Evolutionary conservation across 2,329 filamentous ascomycete genomes (phyloP).

Genomic region (Colletotrichum cordylinicola): DNA sequence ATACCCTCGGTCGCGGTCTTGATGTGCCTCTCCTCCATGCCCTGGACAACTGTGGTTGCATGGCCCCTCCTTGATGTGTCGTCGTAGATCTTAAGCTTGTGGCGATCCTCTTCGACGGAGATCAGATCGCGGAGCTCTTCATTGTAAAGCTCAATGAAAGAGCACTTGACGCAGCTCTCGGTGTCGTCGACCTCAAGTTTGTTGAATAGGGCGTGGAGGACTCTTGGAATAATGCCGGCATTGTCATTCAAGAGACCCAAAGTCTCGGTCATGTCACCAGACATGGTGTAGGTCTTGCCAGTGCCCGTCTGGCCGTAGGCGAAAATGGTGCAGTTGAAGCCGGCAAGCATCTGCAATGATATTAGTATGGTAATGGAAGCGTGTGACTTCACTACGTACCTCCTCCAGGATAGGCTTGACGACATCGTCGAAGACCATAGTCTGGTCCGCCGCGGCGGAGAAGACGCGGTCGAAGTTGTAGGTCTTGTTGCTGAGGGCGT

Average conservation of each 20-base stretch:
- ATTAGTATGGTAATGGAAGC: not conserved
- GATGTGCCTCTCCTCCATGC: slow-evolving; percentile 97
- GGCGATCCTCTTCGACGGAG: slow-evolving; percentile 73
- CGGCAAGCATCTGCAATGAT: slow-evolving; percentile 76
- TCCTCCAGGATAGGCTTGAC: slow-evolving; percentile 93
- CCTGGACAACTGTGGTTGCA: slow-evolving; percentile 86
- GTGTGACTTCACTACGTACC: slow-evolving; percentile 53
- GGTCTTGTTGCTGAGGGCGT: slow-evolving; percentile 91
- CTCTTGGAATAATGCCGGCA: slow-evolving; percentile 93
- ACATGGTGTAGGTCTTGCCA: slow-evolving; percentile 99
- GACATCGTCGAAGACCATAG: slow-evolving; percentile 93
- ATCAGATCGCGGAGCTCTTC: slow-evolving; percentile 94
- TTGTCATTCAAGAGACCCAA: slow-evolving; percentile 86
- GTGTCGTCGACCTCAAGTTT: slow-evolving; percentile 80
- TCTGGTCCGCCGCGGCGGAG: slow-evolving; percentile 91
- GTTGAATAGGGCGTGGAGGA: slow-evolving; percentile 84
- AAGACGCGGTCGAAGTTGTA: slow-evolving; percentile 98
- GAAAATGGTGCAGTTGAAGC: slow-evolving; percentile 98
- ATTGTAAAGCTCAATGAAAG: slow-evolving; percentile 98
- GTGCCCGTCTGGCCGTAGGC: slow-evolving; percentile 98
- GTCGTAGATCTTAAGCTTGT: slow-evolving; percentile 95
- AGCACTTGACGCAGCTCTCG: slow-evolving; percentile 94
- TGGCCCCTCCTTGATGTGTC: slow-evolving; percentile 88
- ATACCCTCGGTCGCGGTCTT: slow-evolving; percentile 85
- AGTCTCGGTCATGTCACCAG: slow-evolving; percentile 91